phyloP scores from a whole-genome alignment of 768 basidiomycete genomes.

The Lyophyllum atratum region DNA sequence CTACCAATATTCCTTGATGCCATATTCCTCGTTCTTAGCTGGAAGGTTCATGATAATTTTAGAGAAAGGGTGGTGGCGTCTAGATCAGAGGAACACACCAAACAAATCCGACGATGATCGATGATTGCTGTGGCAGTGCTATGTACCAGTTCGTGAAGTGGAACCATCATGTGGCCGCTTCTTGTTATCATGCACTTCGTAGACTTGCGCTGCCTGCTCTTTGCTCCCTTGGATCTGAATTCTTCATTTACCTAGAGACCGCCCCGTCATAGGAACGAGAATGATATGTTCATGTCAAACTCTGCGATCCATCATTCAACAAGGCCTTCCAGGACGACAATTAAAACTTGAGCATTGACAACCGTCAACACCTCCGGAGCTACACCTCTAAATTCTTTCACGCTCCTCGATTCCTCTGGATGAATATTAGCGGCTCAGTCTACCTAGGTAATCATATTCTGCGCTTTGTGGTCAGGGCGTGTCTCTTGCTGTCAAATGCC shows the following conservation, averaged over 20 bases:
- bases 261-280: neutral
- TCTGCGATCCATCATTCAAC: neutral
- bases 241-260: neutral
- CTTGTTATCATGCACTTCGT: too few relatives aligned
- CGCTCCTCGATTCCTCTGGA: neutral
- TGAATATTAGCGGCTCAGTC: neutral
- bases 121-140: too few relatives aligned
- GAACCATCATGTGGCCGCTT: too few relatives aligned
- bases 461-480: neutral
- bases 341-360: neutral
- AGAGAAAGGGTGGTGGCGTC: neutral
- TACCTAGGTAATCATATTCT: neutral
- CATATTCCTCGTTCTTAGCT: constrained; percentile 67
- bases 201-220: neutral
- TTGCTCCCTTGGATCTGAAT: neutral
- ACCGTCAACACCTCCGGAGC: neutral
- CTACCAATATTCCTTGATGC: constrained; percentile 70
- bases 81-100: neutral
- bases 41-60: constrained; percentile 38
- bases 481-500: neutral
- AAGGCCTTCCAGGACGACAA: neutral
- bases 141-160: too few relatives aligned
- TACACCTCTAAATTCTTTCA: neutral
- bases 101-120: neutral
- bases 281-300: neutral